Evolutionary conservation across 2,329 filamentous ascomycete genomes (phyloP).

Genomic region (Penicillium sp.): DNA sequence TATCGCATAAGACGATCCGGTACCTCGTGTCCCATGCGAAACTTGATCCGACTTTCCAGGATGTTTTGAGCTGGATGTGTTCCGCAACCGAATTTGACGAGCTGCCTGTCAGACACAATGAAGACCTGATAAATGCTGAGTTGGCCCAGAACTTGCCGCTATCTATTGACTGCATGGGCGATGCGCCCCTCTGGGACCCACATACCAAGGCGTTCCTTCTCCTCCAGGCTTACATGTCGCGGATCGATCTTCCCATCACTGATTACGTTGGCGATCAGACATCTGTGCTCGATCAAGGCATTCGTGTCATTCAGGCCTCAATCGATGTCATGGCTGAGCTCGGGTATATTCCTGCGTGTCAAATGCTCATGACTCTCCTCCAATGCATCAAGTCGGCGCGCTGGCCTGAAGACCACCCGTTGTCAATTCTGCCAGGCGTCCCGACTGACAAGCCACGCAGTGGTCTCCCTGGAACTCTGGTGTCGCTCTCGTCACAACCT

Average conservation of each 20-base stretch:
- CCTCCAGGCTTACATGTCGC: slow-evolving; percentile 90
- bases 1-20: slow-evolving; percentile 91
- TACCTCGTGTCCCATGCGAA: slow-evolving; percentile 76
- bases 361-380: slow-evolving; percentile 78
- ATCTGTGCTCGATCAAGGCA: slow-evolving; percentile 86
- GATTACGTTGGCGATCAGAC: slow-evolving; percentile 96
- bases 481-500: slow-evolving; percentile 31
- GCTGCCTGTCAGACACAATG: slow-evolving; percentile 94
- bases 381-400: slow-evolving; percentile 90
- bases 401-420: slow-evolving; percentile 79
- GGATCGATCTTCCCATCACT: slow-evolving; percentile 86
- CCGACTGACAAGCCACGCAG: slow-evolving; percentile 25
- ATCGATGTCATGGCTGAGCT: slow-evolving; percentile 92
- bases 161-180: slow-evolving; percentile 56
- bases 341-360: slow-evolving; percentile 73
- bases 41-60: slow-evolving; percentile 70
- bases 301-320: slow-evolving; percentile 92
- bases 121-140: slow-evolving; percentile 93
- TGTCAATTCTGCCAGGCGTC: slow-evolving; percentile 77
- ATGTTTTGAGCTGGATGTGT: slow-evolving; percentile 89
- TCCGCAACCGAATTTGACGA: slow-evolving; percentile 95
- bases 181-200: slow-evolving; percentile 92
- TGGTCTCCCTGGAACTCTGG: slow-evolving; percentile 29
- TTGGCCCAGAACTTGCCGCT: slow-evolving; percentile 79
- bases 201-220: slow-evolving; percentile 95